These are phyloP conservation scores for Leersia perrieri DNA, from an alignment of 176 grass and related monocot species.

Conservation along the genomic window DNA sequence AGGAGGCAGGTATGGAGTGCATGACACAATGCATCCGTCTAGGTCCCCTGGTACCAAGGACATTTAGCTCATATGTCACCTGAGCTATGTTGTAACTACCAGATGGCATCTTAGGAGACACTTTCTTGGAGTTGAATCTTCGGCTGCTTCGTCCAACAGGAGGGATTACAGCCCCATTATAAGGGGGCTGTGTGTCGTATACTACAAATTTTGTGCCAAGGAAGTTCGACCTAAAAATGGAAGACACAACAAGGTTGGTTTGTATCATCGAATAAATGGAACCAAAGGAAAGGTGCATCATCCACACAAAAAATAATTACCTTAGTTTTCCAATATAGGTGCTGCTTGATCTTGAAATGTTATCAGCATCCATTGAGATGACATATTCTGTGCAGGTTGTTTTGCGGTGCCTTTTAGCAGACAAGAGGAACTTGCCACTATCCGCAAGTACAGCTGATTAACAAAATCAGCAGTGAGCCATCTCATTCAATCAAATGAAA, in stretches of 20 bases:
- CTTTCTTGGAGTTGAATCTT: conserved; percentile 81
- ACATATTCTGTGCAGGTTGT: conserved; percentile 91
- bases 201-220: conserved; percentile 90
- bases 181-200: conserved; percentile 83
- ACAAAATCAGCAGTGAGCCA: background rate
- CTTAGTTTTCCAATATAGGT: conserved; percentile 97
- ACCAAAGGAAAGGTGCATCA: background rate
- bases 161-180: conserved; percentile 52
- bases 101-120: conserved; percentile 87
- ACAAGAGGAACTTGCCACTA: conserved; percentile 92
- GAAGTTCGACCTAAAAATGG: conserved; percentile 87
- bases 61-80: conserved; percentile 88
- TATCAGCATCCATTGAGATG: conserved; percentile 79
- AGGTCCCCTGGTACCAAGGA: conserved; percentile 89
- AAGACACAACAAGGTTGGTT: background rate
- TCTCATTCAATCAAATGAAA: background rate
- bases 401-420: conserved; percentile 83
- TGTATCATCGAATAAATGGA: background rate
- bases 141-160: conserved; percentile 50
- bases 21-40: conserved; percentile 94
- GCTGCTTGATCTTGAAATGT: conserved; percentile 89
- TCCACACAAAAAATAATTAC: conserved; percentile 25
- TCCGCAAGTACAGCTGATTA: conserved; percentile 73
- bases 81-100: conserved; percentile 88
- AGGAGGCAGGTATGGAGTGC: conserved; percentile 78